Base-by-base conservation (phyloP, 768 basidiomycete genomes). In the Mycena kentingensis region DNA sequence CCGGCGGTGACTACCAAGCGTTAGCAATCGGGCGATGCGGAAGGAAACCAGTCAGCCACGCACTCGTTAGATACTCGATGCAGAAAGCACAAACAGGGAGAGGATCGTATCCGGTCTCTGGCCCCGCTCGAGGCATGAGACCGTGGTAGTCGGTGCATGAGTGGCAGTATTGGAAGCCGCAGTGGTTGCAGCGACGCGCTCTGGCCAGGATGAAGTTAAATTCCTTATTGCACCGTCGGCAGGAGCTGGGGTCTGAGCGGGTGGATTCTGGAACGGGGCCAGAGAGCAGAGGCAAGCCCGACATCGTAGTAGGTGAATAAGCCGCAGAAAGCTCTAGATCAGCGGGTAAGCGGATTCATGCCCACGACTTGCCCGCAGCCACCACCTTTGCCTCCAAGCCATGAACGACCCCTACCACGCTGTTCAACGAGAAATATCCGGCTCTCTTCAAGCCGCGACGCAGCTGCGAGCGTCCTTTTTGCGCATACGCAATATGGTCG, bases 401-500 rank as follows among this genome's bases (percentile, higher is more conserved):
- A n/a, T n/a, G n/a, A n/a, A n/a, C n/a, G 93, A 95, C 71, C 93
- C 93, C 35, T 95, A 93, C 68, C 87, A 93, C 73, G 87, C 82
- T 29, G 90, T 93, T 2, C 85, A 89, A 64, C 83, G 82, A 54
- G 93, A 95, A 70, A 84, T 95, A 19, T 88, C 92, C 56, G 70
- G 77, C 12, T 85, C 90, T 8, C 70, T 94, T 26, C 84, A 88
- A 63, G 76, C 83, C 3, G 86, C 90, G 36, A 72, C 79, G 16
- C 85, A 88, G 47, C 73, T 93, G 46, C 79, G 83, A 38, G 79
- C 88, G 3, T 90, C 91, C 5, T 91, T 85, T 73, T 63, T 83
- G 27, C 87, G 91, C 16, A 93, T 93, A 67, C 79, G 83, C 55
- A 87, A 79, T 65, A 90, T 82, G 62, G 89, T 87, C 25, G 58